Evolutionary conservation across 2,329 filamentous ascomycete genomes (phyloP).

Genomic region (Calonectria henricotiae): DNA sequence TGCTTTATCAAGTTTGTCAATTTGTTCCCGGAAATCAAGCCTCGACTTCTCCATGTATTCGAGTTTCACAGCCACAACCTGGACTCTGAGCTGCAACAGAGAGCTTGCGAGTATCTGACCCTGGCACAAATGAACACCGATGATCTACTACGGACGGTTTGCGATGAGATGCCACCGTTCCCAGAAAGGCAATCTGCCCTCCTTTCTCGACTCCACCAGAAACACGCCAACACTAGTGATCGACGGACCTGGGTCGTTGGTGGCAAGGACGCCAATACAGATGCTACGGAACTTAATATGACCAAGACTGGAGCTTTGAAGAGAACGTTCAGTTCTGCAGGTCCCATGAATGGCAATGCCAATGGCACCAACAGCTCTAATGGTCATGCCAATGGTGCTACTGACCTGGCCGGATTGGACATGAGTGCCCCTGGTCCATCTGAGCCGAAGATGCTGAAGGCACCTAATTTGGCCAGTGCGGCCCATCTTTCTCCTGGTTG

Average conservation of each 20-base stretch:
- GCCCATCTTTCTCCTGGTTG: conserved; percentile 95
- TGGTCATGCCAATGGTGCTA: conserved; percentile 67
- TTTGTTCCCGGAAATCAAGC: conserved; percentile 98
- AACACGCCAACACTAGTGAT: conserved; percentile 92
- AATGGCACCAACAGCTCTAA: conserved; percentile 68
- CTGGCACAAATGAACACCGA: conserved; percentile 90
- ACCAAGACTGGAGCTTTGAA: conserved; percentile 87
- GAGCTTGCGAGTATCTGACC: conserved; percentile 94
- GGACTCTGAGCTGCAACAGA: conserved; percentile 95
- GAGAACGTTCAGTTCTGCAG: conserved; percentile 83
- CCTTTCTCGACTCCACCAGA: conserved; percentile 93
- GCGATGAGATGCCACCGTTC: conserved; percentile 99
- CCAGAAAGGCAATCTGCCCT: conserved; percentile 94
- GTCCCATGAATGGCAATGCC: conserved; percentile 66
- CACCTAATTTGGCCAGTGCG: conserved; percentile 91
- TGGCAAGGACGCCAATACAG: conserved; percentile 92
- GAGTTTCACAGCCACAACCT: conserved; percentile 93
- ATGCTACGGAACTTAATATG: conserved; percentile 84
- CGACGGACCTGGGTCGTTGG: conserved; percentile 99
- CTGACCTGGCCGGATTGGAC: conserved; percentile 88
- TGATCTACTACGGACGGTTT: conserved; percentile 92
- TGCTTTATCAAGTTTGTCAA: conserved; percentile 99
- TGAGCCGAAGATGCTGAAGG: conserved; percentile 73
- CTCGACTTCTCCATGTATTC: conserved; percentile 92
- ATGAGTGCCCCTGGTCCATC: conserved; percentile 75